Percentiles rank a stretch among this genome's conserved stretches.
phyloP scores from a whole-genome alignment of 2,329 filamentous ascomycete genomes.

The Epichloe uncinata region DNA sequence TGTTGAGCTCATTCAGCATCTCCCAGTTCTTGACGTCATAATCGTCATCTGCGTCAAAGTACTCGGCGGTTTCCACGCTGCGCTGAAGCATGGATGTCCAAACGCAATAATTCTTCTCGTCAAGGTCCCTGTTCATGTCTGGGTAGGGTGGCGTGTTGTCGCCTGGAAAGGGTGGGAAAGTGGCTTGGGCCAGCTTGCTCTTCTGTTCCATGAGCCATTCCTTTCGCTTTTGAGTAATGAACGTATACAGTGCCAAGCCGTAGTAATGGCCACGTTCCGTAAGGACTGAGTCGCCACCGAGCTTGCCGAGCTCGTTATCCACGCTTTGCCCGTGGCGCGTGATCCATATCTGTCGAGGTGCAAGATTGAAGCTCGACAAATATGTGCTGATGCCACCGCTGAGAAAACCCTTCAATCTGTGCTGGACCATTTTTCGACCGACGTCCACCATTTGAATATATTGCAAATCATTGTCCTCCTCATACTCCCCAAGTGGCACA shows the following conservation, averaged over 20 bases:
- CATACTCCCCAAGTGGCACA: conserved; percentile 76
- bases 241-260: conserved; percentile 63
- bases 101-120: conserved; percentile 87
- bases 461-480: conserved; percentile 81
- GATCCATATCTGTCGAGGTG: conserved; percentile 95
- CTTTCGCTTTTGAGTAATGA: conserved; percentile 68
- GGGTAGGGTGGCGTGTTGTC: conserved; percentile 94
- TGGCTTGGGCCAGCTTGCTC: conserved; percentile 59
- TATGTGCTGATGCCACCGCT: conserved; percentile 90
- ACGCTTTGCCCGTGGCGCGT: conserved; percentile 84
- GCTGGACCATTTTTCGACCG: conserved; percentile 81
- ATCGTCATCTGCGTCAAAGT: conserved; percentile 82
- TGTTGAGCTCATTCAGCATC: conserved; percentile 93
- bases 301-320: conserved; percentile 77
- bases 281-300: conserved; percentile 80
- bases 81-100: conserved; percentile 97
- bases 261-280: conserved; percentile 72
- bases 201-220: conserved; percentile 76
- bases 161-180: conserved; percentile 81
- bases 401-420: conserved; percentile 83
- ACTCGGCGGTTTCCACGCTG: conserved; percentile 74
- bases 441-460: conserved; percentile 99
- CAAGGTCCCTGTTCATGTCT: conserved; percentile 55
- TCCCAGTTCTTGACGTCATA: conserved; percentile 97
- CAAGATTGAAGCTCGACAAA: conserved; percentile 90